Evolutionary conservation across 108 stramenopile species (phyloP), one percentile per base, ranked within the genome.

Genomic region (Epithemia pelagica): DNA sequence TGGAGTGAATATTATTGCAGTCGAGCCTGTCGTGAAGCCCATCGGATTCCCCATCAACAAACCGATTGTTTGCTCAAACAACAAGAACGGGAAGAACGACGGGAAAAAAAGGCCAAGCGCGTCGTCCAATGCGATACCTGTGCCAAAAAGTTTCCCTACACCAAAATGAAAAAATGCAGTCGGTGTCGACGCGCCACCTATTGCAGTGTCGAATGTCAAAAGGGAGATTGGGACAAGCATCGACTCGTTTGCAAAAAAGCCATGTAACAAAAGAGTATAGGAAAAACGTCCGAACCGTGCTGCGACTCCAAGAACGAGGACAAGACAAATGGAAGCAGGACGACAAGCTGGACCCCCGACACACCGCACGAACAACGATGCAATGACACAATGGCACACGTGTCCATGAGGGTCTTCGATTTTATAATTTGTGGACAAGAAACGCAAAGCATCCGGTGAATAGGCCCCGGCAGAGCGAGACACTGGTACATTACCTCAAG

Each of bases 141-240:
- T 60, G 46, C 63, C 28, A 69, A 66, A 33, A 66, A 66, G 29
- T 69, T 64, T 27, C 59, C 79, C 3, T 73, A 70, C 29, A 75
- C 71, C 27, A 55, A 65, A 58, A 81, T 81, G 80, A 81, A 81
- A 31, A 81, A 81, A 62, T 81, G 80, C 61, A 65, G 68, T 32
- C 65, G 73, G 52, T 82, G 81, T 66, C 81, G 74, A 22, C 54
- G 51, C 10, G 77, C 71, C 15, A 78, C 74, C 10, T 82, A 82
- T 59, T 82, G 81, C 61, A 66, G 64, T 31, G 61, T 65, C 22
- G 77, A 82, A 58, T 82, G 81, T 62, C 81, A 82, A 70, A 72
- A 73, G 30, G 30, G 54, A 22, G 74, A 78, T 63, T 82, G 81
- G 81, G 33, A 61, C 26, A 28, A 53, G 37, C 37, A 46, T 46